phyloP scores from a whole-genome alignment of 805 yeast species.

The Metschnikowia reukaufii region DNA sequence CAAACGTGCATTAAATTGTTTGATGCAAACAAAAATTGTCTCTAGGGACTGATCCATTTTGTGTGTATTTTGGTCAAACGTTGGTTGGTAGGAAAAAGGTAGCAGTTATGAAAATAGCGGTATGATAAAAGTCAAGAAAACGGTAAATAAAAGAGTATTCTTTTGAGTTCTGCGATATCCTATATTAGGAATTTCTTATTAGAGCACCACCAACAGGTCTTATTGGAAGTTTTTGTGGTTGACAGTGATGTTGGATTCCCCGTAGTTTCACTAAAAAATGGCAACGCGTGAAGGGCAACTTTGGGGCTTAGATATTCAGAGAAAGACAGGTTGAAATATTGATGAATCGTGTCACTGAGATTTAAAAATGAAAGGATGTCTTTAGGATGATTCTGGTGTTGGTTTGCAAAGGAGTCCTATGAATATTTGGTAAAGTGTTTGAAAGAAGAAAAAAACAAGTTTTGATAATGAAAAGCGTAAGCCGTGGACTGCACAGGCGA shows the following conservation, averaged over 20 bases:
- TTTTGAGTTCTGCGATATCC: too few species aligned
- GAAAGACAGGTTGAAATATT: not conserved
- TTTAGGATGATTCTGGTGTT: too few species aligned
- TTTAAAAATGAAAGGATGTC: too few species aligned
- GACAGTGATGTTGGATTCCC: not conserved
- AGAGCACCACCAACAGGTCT: too few species aligned
- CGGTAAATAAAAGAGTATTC: too few species aligned
- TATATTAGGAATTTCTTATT: too few species aligned
- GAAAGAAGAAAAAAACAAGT: not conserved
- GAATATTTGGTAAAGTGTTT: not conserved
- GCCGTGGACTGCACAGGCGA: constrained; percentile 8
- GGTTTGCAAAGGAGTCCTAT: not conserved
- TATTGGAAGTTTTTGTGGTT: not conserved
- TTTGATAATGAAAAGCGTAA: constrained; percentile 8
- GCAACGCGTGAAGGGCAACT: constrained; percentile 1
- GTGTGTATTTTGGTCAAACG: too few species aligned
- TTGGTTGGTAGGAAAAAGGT: not conserved
- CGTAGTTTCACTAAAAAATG: not conserved
- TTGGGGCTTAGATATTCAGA: not conserved
- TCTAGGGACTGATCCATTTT: constrained; percentile 11
- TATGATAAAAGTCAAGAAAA: too few species aligned
- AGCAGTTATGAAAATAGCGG: not conserved
- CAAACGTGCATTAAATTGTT: constrained; percentile 81
- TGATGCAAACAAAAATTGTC: constrained; percentile 58
- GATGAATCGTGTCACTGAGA: too few species aligned